These are phyloP conservation scores for Thielaviopsis musarum DNA, from an alignment of 2,329 filamentous ascomycete genomes.

Conservation along the genomic window DNA sequence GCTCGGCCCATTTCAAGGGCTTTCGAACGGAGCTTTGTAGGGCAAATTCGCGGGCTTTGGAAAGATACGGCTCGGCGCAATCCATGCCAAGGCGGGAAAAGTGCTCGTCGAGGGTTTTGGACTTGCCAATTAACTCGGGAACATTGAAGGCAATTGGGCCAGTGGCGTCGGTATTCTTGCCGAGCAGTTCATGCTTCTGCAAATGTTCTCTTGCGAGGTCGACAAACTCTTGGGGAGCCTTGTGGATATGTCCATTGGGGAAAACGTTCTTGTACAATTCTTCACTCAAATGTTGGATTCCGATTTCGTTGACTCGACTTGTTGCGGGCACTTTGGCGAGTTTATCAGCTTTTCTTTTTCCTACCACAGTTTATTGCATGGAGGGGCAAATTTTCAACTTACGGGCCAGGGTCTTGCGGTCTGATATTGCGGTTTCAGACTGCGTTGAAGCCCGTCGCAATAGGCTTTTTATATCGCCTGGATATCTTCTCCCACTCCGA, in stretches of 20 bases:
- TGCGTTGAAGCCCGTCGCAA: slow-evolving; percentile 6
- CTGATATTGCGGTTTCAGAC: slow-evolving; percentile 2
- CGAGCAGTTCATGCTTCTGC: slow-evolving; percentile 66
- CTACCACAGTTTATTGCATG: neutral
- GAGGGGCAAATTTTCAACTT: slow-evolving; percentile 15
- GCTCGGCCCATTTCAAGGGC: slow-evolving; percentile 55
- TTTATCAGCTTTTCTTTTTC: slow-evolving; percentile 4
- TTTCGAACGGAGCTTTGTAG: slow-evolving; percentile 39
- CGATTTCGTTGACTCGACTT: slow-evolving; percentile 77
- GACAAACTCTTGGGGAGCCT: slow-evolving; percentile 49
- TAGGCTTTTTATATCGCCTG: neutral
- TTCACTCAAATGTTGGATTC: slow-evolving; percentile 80
- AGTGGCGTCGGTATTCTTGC: slow-evolving; percentile 69
- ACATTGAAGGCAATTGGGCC: slow-evolving; percentile 73
- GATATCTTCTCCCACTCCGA: neutral
- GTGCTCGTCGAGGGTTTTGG: slow-evolving; percentile 70
- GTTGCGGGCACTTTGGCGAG: slow-evolving; percentile 28
- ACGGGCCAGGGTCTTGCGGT: slow-evolving; percentile 24
- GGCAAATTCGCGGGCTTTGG: slow-evolving; percentile 58
- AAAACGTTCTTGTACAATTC: slow-evolving; percentile 78
- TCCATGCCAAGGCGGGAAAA: slow-evolving; percentile 80
- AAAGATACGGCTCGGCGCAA: slow-evolving; percentile 69
- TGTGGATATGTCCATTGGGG: slow-evolving; percentile 33
- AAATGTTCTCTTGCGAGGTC: slow-evolving; percentile 70
- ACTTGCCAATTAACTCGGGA: slow-evolving; percentile 53